Evolutionary conservation across 805 yeast genomes (phyloP).

Genomic region (Sugiyamaella valdiviana): DNA sequence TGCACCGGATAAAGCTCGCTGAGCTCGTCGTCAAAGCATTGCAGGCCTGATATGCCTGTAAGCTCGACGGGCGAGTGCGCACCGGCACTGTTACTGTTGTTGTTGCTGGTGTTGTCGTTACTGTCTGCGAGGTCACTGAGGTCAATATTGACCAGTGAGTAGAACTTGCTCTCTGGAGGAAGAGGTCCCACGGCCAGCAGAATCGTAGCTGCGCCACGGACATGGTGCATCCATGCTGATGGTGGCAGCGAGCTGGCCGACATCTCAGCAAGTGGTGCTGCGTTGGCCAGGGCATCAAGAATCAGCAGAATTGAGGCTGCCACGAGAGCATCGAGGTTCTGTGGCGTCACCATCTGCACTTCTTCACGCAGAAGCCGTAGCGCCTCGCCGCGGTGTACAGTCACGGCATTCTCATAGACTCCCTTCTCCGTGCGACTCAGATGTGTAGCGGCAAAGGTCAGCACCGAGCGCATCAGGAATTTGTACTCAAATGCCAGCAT

Average conservation of each 20-base stretch:
- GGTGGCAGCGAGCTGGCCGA: constrained; percentile 67
- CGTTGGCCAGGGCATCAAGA: constrained; percentile 88
- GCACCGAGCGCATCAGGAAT: constrained; percentile 82
- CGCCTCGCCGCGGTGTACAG: constrained; percentile 75
- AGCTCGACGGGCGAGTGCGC: constrained; percentile 8
- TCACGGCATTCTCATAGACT: constrained; percentile 35
- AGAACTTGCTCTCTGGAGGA: constrained; percentile 58
- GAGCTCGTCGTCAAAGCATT: constrained; percentile 79
- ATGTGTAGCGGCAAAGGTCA: constrained; percentile 92
- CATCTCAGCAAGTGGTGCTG: constrained; percentile 44
- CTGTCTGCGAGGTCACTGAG: constrained; percentile 78
- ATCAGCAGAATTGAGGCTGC: constrained; percentile 85
- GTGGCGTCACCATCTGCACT: constrained; percentile 72
- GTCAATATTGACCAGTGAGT: constrained; percentile 74
- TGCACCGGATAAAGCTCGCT: constrained; percentile 83
- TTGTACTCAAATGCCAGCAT: constrained; percentile 82
- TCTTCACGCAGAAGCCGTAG: constrained; percentile 74
- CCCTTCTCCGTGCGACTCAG: constrained; percentile 70
- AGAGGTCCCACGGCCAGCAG: constrained; percentile 95
- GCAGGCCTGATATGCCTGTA: constrained; percentile 26
- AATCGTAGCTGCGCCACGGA: constrained; percentile 94
- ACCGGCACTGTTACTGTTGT: not conserved
- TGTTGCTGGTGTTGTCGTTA: constrained; percentile 1
- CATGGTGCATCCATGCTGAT: constrained; percentile 95
- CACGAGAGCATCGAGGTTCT: constrained; percentile 80